These are phyloP conservation scores for Spinacia oleracea DNA, from an alignment of 179 eudicot genomes.

Conservation along the genomic window DNA sequence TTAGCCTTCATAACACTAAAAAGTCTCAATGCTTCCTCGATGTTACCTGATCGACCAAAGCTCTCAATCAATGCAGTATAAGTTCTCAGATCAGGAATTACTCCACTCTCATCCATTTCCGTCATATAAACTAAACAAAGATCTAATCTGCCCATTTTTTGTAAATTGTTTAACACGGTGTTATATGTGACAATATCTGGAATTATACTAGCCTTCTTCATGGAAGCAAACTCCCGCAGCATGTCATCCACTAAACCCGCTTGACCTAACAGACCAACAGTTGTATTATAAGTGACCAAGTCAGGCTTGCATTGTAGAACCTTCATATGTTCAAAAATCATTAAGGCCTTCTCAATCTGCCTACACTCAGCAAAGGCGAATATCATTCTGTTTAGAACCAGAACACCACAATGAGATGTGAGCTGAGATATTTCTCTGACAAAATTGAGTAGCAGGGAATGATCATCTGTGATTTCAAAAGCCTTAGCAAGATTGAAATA, in stretches of 20 bases:
- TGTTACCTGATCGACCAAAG: conserved; percentile 70
- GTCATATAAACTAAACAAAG: conserved; percentile 41
- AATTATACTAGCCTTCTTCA: conserved; percentile 55
- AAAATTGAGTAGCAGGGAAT: conserved; percentile 37
- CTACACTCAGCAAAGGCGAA: conserved; percentile 66
- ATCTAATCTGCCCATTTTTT: conserved; percentile 66
- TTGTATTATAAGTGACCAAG: conserved; percentile 67
- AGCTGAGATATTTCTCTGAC: conserved; percentile 52
- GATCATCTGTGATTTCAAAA: conserved; percentile 43
- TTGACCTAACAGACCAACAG: conserved; percentile 64
- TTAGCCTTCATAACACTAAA: conserved; percentile 63
- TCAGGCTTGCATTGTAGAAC: conserved; percentile 56
- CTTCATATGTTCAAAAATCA: conserved; percentile 56
- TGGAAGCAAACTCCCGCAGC: conserved; percentile 57
- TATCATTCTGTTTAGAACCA: conserved; percentile 66
- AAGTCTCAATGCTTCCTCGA: conserved; percentile 62
- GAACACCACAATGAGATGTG: conserved; percentile 43
- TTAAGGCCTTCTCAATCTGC: conserved; percentile 56
- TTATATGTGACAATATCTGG: conserved; percentile 77
- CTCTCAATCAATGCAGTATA: conserved; percentile 79
- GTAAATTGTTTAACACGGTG: conserved; percentile 60
- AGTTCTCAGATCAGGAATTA: conserved; percentile 68
- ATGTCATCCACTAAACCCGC: conserved; percentile 64
- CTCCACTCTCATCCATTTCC: conserved; percentile 60
- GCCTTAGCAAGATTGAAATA: conserved; percentile 63